Conservation (phyloP, 1,139 yeast species). For the Pichia sp. region DNA sequence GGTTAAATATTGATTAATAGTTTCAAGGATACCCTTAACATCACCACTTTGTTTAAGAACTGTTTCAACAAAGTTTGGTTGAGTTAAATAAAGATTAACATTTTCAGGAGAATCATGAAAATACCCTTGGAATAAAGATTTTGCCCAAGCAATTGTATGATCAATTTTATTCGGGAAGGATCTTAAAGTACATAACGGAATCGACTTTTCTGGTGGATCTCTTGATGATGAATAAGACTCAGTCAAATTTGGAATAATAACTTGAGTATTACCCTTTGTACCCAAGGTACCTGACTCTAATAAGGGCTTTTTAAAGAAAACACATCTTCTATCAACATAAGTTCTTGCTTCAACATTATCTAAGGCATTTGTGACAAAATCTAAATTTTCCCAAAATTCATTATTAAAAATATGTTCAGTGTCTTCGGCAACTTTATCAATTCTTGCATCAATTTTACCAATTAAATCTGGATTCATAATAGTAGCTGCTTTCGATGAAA, state of each 20-base stretch:
- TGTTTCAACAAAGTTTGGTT: conserved; percentile 88
- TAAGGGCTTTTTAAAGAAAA: conserved; percentile 83
- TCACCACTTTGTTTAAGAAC: conserved; percentile 89
- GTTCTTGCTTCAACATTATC: conserved; percentile 98
- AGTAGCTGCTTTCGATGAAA: conserved; percentile 79
- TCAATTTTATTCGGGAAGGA: conserved; percentile 97
- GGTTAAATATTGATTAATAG: conserved; percentile 60
- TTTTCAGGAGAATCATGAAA: conserved; percentile 88
- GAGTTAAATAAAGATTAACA: conserved; percentile 83
- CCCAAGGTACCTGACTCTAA: conserved; percentile 97
- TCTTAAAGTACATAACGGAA: conserved; percentile 93
- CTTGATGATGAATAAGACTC: conserved; percentile 95
- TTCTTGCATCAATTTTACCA: conserved; percentile 69
- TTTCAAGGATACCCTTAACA: conserved; percentile 78
- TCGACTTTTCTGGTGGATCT: conserved; percentile 97
- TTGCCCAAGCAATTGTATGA: conserved; percentile 99
- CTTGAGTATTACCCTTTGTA: conserved; percentile 97
- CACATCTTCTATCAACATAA: conserved; percentile 95
- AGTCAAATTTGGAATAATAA: conserved; percentile 84
- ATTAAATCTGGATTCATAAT: conserved; percentile 78
- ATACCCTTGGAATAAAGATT: conserved; percentile 89
- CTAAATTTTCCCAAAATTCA: conserved; percentile 77
- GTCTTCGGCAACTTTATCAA: conserved; percentile 90
- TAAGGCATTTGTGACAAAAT: conserved; percentile 90
- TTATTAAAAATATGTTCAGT: conserved; percentile 85